Percentiles rank a stretch among this genome's conserved stretches.
phyloP scores from a whole-genome alignment of 345 rosid genomes.

The Populus deltoides region DNA sequence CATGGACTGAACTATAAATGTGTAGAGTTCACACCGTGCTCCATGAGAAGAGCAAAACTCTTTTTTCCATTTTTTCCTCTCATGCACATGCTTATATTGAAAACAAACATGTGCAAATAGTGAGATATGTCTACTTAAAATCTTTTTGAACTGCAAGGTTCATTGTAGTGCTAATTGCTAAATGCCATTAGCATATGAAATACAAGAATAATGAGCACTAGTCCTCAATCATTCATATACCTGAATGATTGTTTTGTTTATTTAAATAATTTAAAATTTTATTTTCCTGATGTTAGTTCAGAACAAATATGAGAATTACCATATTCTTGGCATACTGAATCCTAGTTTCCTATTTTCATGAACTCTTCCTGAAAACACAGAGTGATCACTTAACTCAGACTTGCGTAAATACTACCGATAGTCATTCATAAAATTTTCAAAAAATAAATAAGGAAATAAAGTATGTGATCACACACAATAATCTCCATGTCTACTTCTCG shows the following conservation, averaged over 20 bases:
- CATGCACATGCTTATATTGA: not conserved
- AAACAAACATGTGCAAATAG: not conserved
- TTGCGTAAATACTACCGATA: no score
- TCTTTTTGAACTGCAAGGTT: not conserved
- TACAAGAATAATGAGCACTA: not conserved
- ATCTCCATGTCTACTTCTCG: no score
- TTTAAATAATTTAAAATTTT: no score
- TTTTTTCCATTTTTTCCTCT: not conserved
- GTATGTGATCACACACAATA: no score
- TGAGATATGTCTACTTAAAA: not conserved
- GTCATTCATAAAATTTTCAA: no score
- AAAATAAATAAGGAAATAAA: no score
- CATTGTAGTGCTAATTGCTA: not conserved
- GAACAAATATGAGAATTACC: not conserved
- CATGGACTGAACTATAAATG: not conserved
- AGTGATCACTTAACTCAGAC: not conserved
- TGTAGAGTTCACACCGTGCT: not conserved
- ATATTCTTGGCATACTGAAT: not conserved
- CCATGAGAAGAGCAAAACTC: not conserved
- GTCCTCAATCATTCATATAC: not conserved
- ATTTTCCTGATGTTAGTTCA: not conserved
- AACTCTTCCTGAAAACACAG: not conserved
- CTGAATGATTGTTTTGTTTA: not conserved
- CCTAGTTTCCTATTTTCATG: not conserved
- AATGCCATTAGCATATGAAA: not conserved